Evolutionary conservation across 164 flowering plant genomes (phyloP).

Genomic region (Annona squamosa): DNA sequence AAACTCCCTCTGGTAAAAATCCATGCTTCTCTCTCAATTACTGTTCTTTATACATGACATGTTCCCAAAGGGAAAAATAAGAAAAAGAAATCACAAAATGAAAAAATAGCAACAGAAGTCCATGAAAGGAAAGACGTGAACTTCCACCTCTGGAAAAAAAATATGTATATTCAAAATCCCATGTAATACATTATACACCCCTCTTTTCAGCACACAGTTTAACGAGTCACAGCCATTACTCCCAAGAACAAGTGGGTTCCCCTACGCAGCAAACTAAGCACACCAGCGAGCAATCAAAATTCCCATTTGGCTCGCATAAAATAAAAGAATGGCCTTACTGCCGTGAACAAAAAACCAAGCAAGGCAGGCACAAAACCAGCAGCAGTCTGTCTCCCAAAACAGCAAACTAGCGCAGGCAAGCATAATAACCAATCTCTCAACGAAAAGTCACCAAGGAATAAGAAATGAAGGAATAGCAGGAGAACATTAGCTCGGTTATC

Average conservation of each 20-base stretch:
- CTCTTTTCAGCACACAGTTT: background rate
- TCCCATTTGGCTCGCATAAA: conserved; percentile 15
- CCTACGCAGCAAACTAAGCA: conserved; percentile 5
- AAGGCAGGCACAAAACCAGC: conserved; percentile 20
- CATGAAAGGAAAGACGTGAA: background rate
- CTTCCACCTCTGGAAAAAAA: background rate
- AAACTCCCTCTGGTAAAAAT: too few relatives aligned
- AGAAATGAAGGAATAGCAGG: background rate
- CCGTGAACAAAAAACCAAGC: conserved; percentile 11
- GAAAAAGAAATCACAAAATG: too few relatives aligned
- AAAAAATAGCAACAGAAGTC: too few relatives aligned
- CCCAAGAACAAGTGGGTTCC: background rate
- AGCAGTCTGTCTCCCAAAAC: conserved; percentile 16
- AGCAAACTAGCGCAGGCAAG: conserved; percentile 10
- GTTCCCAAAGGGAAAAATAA: too few relatives aligned
- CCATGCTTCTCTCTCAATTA: too few relatives aligned
- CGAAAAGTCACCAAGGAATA: conserved; percentile 1
- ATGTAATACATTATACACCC: conserved; percentile 5
- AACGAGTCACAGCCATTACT: background rate
- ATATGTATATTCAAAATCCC: background rate
- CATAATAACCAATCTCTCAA: background rate
- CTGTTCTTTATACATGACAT: too few relatives aligned
- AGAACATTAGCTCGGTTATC: conserved; percentile 5
- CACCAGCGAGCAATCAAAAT: conserved; percentile 3
- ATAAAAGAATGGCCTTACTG: conserved; percentile 43